Conservation (phyloP, 2,329 filamentous ascomycete species). For the Pyricularia sp. region DNA sequence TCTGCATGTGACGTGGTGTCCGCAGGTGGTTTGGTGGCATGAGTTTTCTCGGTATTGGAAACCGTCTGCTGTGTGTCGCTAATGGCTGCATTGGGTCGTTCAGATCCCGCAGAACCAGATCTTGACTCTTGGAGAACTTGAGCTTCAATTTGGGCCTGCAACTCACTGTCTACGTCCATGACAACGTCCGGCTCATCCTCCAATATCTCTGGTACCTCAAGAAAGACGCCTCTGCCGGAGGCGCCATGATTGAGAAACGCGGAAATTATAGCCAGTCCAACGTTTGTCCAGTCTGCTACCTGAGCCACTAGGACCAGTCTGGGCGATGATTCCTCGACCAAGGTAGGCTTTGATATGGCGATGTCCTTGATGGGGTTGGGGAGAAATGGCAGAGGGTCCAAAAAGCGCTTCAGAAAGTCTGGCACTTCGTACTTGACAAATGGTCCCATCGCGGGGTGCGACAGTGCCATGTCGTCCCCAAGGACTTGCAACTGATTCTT, state of each 20-base stretch:
- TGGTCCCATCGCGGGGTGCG: constrained; percentile 47
- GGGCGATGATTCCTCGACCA: not conserved
- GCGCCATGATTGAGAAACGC: constrained; percentile 20
- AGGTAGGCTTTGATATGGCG: constrained; percentile 14
- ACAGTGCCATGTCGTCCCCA: constrained; percentile 40
- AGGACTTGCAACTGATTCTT: constrained; percentile 41
- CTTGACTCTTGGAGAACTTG: constrained; percentile 1
- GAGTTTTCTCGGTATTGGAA: constrained; percentile 2
- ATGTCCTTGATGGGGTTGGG: constrained; percentile 35
- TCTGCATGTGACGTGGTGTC: not conserved
- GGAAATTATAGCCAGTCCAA: constrained; percentile 28
- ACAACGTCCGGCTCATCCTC: constrained; percentile 24
- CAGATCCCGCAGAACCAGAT: not conserved
- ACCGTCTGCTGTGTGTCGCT: constrained; percentile 2
- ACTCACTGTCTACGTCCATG: constrained; percentile 24
- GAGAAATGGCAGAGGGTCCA: constrained; percentile 51
- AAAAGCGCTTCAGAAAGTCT: constrained; percentile 33
- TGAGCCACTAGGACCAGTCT: not conserved
- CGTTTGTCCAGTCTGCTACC: constrained; percentile 26
- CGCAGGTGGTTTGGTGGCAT: not conserved
- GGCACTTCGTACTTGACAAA: constrained; percentile 41
- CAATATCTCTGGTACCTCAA: constrained; percentile 23
- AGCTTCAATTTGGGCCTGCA: constrained; percentile 6
- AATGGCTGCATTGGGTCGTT: not conserved
- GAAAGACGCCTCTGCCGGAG: constrained; percentile 19